phyloP scores from a whole-genome alignment of 257 asterid genomes.

The Solanum sejunctum region DNA sequence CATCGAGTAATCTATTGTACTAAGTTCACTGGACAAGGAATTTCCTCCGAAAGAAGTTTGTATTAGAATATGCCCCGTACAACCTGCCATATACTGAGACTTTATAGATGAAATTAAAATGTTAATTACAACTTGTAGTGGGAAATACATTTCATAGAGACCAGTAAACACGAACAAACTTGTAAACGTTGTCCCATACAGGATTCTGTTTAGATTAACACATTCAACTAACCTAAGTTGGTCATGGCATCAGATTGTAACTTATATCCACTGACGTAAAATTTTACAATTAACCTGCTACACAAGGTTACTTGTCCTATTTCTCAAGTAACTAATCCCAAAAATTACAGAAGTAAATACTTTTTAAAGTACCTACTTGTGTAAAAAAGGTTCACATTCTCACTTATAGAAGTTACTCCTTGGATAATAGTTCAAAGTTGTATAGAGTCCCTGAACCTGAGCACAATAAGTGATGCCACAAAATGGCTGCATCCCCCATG shows the following conservation, averaged over 20 bases:
- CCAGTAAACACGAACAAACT: neutral
- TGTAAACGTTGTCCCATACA: neutral
- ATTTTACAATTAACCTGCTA: neutral
- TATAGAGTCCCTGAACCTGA: neutral
- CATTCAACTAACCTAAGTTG: neutral
- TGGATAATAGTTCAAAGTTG: neutral
- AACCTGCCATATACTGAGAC: too few species aligned
- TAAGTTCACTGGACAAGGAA: too few species aligned
- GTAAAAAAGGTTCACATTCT: neutral
- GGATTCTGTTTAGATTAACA: neutral
- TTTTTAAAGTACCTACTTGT: neutral
- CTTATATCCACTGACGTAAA: neutral
- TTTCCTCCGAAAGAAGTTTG: too few species aligned
- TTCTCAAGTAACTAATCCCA: neutral
- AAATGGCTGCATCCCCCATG: neutral
- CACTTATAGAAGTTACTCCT: neutral
- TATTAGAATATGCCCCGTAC: too few species aligned
- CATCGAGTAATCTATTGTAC: too few species aligned
- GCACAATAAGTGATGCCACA: neutral
- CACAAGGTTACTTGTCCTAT: neutral
- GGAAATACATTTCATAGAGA: too few species aligned
- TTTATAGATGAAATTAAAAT: too few species aligned
- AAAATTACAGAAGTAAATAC: neutral
- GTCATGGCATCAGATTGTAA: neutral
- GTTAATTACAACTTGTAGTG: too few species aligned